phyloP scores from a whole-genome alignment of 2,329 filamentous ascomycete species.

The Cladophialophora immunda region DNA sequence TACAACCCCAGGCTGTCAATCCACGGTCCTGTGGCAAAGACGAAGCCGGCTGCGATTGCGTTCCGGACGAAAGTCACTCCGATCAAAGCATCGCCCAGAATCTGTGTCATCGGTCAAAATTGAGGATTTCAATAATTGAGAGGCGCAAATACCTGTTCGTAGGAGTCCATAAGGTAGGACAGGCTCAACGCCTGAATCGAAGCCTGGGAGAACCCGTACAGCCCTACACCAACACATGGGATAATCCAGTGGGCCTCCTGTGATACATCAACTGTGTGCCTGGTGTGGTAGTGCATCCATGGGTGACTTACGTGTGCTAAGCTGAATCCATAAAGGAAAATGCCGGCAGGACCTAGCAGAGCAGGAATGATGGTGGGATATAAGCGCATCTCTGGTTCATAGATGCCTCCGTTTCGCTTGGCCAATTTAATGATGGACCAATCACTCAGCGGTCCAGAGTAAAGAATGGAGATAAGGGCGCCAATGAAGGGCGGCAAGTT shows the following conservation, averaged over 20 bases:
- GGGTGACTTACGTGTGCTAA: too few relatives aligned
- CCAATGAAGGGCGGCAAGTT: conserved; percentile 49
- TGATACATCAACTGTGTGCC: too few relatives aligned
- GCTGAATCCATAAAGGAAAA: conserved; percentile 54
- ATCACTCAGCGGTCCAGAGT: conserved; percentile 51
- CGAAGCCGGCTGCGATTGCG: conserved; percentile 51
- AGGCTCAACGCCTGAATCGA: too few relatives aligned
- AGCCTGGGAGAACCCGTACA: too few relatives aligned
- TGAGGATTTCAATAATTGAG: too few relatives aligned
- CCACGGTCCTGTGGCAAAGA: conserved; percentile 57
- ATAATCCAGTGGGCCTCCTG: too few relatives aligned
- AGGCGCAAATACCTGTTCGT: too few relatives aligned
- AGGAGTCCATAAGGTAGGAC: too few relatives aligned
- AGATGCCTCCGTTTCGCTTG: conserved; percentile 54
- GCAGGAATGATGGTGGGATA: conserved; percentile 45
- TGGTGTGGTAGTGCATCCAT: too few relatives aligned
- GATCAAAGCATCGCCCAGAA: conserved; percentile 53
- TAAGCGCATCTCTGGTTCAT: conserved; percentile 60
- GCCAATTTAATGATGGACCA: conserved; percentile 51
- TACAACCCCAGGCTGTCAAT: conserved; percentile 47
- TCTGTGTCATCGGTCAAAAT: too few relatives aligned
- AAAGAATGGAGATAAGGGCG: conserved; percentile 49
- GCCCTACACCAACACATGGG: too few relatives aligned
- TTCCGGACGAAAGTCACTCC: conserved; percentile 56
- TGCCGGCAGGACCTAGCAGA: conserved; percentile 43